Conservation (phyloP, 2,329 filamentous ascomycete genomes). For the Exophiala sideris region DNA sequence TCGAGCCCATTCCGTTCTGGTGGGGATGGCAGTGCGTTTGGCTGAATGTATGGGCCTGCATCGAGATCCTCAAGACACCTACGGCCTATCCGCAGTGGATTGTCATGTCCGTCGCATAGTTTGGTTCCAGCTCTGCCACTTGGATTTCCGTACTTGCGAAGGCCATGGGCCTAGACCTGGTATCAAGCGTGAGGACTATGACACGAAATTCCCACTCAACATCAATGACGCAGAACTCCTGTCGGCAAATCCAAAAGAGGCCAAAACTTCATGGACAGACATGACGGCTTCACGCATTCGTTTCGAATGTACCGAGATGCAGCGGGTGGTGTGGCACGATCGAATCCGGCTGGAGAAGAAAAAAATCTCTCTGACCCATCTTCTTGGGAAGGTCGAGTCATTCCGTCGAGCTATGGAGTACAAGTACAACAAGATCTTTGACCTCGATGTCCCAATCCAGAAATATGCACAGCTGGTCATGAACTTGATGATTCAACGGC, state of each 20-base stretch:
- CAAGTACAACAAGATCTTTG: slow-evolving; percentile 63
- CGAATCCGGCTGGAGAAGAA: slow-evolving; percentile 61
- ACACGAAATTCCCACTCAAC: slow-evolving; percentile 69
- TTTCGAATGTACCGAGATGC: slow-evolving; percentile 71
- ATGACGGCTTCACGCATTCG: slow-evolving; percentile 66
- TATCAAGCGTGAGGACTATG: slow-evolving; percentile 71
- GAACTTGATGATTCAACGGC: slow-evolving; percentile 59
- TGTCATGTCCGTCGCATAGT: slow-evolving; percentile 68
- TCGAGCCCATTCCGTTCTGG: slow-evolving; percentile 67
- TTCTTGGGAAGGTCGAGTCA: slow-evolving; percentile 66
- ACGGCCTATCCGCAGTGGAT: slow-evolving; percentile 64
- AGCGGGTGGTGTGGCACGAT: slow-evolving; percentile 67
- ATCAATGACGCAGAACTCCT: slow-evolving; percentile 63
- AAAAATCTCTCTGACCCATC: slow-evolving; percentile 59
- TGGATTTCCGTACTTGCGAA: slow-evolving; percentile 72
- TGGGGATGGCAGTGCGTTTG: slow-evolving; percentile 68
- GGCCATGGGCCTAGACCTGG: slow-evolving; percentile 68
- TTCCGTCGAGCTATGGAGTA: slow-evolving; percentile 63
- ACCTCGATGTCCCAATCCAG: slow-evolving; percentile 59
- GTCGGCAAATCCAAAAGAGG: slow-evolving; percentile 42
- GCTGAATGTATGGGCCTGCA: slow-evolving; percentile 76
- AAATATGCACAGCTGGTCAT: slow-evolving; percentile 63
- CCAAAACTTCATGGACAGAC: slow-evolving; percentile 59
- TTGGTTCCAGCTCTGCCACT: slow-evolving; percentile 75
- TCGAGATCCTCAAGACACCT: slow-evolving; percentile 61